phyloP scores from a whole-genome alignment of 768 basidiomycete genomes.

The Tephrocybe sp. region DNA sequence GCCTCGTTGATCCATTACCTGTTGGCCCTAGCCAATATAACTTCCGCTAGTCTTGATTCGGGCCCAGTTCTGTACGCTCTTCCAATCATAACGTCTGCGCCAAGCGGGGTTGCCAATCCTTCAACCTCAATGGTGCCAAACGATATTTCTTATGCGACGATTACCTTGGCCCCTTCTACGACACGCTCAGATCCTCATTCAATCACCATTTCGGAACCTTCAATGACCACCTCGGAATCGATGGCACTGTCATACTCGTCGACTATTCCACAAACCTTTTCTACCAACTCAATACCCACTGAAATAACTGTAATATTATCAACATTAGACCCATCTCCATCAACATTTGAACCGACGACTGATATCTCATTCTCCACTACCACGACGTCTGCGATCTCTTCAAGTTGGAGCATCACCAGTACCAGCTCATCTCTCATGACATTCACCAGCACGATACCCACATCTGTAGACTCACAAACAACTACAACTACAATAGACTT shows the following conservation, averaged over 20 bases:
- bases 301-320: background rate
- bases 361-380: background rate
- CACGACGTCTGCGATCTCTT: background rate
- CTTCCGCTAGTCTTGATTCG: background rate
- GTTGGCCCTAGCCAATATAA: background rate
- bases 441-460: slow-evolving; percentile 7
- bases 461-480: slow-evolving; percentile 5
- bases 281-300: background rate
- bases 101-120: background rate
- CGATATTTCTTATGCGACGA: background rate
- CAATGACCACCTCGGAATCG: background rate
- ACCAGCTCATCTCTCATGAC: background rate
- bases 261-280: background rate
- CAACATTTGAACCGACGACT: background rate
- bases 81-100: too few relatives aligned
- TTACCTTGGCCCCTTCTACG: background rate
- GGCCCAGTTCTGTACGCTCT: background rate
- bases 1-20: background rate
- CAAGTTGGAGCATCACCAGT: background rate
- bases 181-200: background rate
- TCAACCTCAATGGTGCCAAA: background rate
- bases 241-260: background rate
- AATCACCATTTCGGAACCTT: background rate
- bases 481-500: background rate
- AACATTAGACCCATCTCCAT: background rate